Evolutionary conservation across 495 filamentous ascomycete genomes (phyloP), one percentile per base, ranked within the genome.

Genomic region (Penicillium herquei): DNA sequence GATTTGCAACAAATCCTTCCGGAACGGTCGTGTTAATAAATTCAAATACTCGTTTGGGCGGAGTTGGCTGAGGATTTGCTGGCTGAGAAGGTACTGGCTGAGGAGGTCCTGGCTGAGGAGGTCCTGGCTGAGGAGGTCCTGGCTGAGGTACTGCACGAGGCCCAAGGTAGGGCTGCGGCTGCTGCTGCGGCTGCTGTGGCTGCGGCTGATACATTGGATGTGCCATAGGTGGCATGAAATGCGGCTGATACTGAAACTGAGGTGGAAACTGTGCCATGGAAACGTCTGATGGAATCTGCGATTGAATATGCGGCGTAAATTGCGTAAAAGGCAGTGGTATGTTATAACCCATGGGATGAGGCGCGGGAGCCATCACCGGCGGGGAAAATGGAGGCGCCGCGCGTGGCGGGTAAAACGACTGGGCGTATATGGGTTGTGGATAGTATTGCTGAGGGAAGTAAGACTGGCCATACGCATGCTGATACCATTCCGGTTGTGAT

Each of bases 1-100:
- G 67, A 30, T 71, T 69, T 39, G 58, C 58, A 14, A 59, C 50
- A 42, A 70, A 69, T 4, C 50, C 18, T n/a, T 14, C 9, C 12
- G 68, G 64, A 6, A 61, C 51, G 6, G 35, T 50, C 3, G 39
- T 31, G 1, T 63, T 48, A 33, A 55, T 30, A 12, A 62, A 63
- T 7, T 51, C 41, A 31, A 64, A 59, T 1, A n/a, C 14, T 13
- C 49, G 41, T 31, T 7, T n/a, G 39, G 18, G 32, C 34, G 33
- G 6, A 31, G 10, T 8, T 9, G 13, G 13, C 52, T 33, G 37
- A 6, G n/a, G 11, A 12, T 12, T 16, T n/a, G 6, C 10, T 31
- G 3, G 39, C 12, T 44, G 52, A 18, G 48, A 6, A 1, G 18
- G 10, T 26, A 16, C 14, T 11, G 49, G n/a, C n/a, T n/a, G n/a